These are phyloP conservation scores for Discostella pseudostelligera DNA, from an alignment of 108 stramenopile species.

Conservation along the genomic window DNA sequence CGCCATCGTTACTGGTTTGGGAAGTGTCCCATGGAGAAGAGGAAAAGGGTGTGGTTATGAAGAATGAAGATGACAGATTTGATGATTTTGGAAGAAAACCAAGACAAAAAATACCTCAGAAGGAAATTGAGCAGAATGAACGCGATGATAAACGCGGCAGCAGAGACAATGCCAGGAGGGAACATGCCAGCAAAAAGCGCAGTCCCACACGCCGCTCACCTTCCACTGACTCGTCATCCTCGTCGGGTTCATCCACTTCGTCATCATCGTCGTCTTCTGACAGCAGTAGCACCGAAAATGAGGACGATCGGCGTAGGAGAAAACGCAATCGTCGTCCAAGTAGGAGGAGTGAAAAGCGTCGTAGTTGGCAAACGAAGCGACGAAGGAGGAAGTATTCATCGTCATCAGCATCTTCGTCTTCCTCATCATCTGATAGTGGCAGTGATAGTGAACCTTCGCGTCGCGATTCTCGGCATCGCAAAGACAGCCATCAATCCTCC, in stretches of 20 bases:
- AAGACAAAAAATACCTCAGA: background rate
- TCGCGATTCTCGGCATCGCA: conserved; percentile 11
- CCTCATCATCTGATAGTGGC: conserved; percentile 15
- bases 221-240: conserved; percentile 37
- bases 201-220: conserved; percentile 18
- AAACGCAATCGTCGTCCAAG: conserved; percentile 3
- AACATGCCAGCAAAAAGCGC: conserved; percentile 2
- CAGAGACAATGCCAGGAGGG: conserved; percentile 2
- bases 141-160: background rate
- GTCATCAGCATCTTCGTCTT: conserved; percentile 12
- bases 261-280: conserved; percentile 28
- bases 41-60: background rate
- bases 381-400: conserved; percentile 13
- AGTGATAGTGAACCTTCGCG: conserved; percentile 16
- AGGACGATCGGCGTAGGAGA: conserved; percentile 15
- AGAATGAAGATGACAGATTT: conserved; percentile 3
- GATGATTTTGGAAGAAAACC: conserved; percentile 7
- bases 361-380: background rate
- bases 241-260: conserved; percentile 29
- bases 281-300: conserved; percentile 26
- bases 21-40: conserved; percentile 31
- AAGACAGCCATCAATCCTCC: conserved; percentile 2
- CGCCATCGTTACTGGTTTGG: conserved; percentile 41
- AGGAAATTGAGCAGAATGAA: conserved; percentile 15
- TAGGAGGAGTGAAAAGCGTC: conserved; percentile 1